Base-by-base conservation (phyloP, 2,329 filamentous ascomycete genomes). In the Cladosporium sp. region DNA sequence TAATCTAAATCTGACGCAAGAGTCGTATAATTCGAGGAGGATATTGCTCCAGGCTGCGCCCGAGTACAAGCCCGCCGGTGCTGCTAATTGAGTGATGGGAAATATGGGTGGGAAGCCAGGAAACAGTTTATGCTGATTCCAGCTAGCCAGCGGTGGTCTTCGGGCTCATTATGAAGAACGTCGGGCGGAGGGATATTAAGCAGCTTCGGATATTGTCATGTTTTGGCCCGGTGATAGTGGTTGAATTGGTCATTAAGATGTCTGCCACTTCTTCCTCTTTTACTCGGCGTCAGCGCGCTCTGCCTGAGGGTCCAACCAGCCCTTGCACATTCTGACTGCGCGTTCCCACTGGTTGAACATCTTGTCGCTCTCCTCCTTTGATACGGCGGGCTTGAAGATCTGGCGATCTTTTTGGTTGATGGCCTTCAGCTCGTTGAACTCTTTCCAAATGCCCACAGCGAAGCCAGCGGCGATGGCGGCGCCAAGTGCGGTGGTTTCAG, bases 401-500 rank as follows among this genome's bases (percentile, higher is more conserved):
- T 61, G 66, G 23, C 69, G 69, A 46, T 69, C 69, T 35, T 69
- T 69, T 59, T 70, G 68, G 64, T 72, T 72, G 67, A 72, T 70
- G 40, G 67, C 69, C 71, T 86, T 86, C 40, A 95, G 80, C 71
- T 93, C 90, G 35, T 88, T 84, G 66, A 94, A 86, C 72, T 88
- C 84, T 67, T 85, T 84, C 91, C 91, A 96, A 55, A 93, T 86
- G 61, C 86, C 88, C 26, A 91, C 87, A 18, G 91, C 91, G 66
- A 95, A 87, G 16, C 90, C 92, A 16, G 92, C 92, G 18, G 92
- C 91, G 72, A 95, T 93, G 58, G 92, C 92, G 26, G 92, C 91
- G 31, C 92, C 92, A 5, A 96, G 85, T 1, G 91, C 89, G 3
- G 92, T 96, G 6, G 91, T 94, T 81, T 96, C 92, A 66, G 91